A percentile compares a stretch with the other conserved stretches of the same genome.
Evolutionary conservation across 768 basidiomycete species (phyloP).

Genomic region (Hericium erinaceus): DNA sequence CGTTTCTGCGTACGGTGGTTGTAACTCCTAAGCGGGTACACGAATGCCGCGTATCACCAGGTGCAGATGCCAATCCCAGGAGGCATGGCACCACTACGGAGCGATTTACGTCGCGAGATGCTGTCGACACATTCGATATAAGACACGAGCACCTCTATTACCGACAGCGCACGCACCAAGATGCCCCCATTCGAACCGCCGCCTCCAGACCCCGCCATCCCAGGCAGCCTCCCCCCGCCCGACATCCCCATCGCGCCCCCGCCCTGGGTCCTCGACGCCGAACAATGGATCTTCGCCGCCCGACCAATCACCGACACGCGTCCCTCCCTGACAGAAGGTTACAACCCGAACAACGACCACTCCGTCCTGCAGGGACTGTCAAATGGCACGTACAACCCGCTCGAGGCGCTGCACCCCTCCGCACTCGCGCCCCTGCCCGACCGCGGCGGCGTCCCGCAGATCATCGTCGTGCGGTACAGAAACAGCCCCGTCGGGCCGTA

Average conservation of each 20-base stretch:
- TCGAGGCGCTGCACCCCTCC: constrained; percentile 6
- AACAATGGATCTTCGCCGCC: constrained; percentile 1
- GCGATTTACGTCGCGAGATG: too few relatives aligned
- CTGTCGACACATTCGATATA: too few relatives aligned
- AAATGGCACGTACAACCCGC: constrained; percentile 5
- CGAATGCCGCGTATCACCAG: too few relatives aligned
- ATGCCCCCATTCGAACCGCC: neutral
- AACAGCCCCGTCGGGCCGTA: constrained; percentile 10
- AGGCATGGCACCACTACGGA: too few relatives aligned
- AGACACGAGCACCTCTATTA: too few relatives aligned
- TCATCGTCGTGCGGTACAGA: constrained; percentile 4
- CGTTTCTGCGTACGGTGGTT: too few relatives aligned
- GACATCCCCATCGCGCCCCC: neutral
- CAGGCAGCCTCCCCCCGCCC: neutral
- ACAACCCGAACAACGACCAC: constrained; percentile 3
- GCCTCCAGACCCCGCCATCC: neutral
- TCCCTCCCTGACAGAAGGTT: neutral
- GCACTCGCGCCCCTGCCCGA: constrained; percentile 4
- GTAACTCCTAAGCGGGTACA: too few relatives aligned
- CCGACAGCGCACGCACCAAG: too few relatives aligned
- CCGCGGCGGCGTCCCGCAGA: neutral
- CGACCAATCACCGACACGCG: too few relatives aligned
- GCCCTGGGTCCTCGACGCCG: constrained; percentile 6
- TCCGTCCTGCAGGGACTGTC: constrained; percentile 10
- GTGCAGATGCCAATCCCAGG: too few relatives aligned